Evolutionary conservation across 139 green algal genomes (phyloP), one percentile per base, ranked within the genome.

Genomic region (Ettlia oleoabundans): DNA sequence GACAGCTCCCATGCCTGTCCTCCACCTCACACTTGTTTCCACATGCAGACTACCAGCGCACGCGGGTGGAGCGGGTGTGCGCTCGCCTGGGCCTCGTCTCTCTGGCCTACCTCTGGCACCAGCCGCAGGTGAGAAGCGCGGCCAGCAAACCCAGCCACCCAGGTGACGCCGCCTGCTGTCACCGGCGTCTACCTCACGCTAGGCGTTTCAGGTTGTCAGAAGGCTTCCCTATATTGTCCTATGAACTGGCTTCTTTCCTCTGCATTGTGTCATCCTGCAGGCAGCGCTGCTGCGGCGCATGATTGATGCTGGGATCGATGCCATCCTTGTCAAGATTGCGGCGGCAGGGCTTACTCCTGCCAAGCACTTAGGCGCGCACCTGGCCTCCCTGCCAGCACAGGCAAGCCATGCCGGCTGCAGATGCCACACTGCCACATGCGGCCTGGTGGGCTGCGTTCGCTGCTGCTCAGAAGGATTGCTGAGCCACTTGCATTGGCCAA

Each of bases 31-130:
- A 28, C 55, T 40, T 69, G 62, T 41, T 38, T 15, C 6, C 30
- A n/a, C 55, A 28, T 24, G 35, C 73, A 80, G 97, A 99, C 89
- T 99, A 99, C 89, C 97, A 99, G 90, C 89, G 97, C 28, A 86
- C 97, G 66, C 89, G 97, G 18, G 96, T 99, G 61, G 97, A 99
- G 86, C 89, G 88, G 13, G 88, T 98, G 73, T 98, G 94, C 64
- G 74, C 76, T 3, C 88, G 94, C 0, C 86, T 98, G 43, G 90
- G 91, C 51, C 87, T 99, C 43, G 90, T 95, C 35, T 97, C 95
- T 1, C 90, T 99, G 40, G 92, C 94, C 28, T 95, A 92, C 80
- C 84, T 99, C 66, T 99, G 97, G 97, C 92, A 94, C 70, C 87
- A 93, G 82, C 91, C 93, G 4, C 97, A 99, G 73, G 73, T 67